Evolutionary conservation across 148 eudicot species (phyloP).

Genomic region (Amaranthus cruentus): DNA sequence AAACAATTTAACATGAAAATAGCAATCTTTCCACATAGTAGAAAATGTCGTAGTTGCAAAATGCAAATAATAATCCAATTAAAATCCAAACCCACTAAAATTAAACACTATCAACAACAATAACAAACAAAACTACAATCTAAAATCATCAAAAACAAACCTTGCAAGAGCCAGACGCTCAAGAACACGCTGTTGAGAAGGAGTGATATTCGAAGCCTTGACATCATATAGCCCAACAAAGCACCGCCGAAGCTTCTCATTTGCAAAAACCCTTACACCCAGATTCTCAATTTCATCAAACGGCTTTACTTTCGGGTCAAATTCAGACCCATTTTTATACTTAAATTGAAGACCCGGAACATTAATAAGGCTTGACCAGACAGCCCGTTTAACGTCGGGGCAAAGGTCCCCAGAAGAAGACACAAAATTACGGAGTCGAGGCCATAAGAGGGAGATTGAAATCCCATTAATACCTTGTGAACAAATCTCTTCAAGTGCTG

Average conservation of each 20-base stretch:
- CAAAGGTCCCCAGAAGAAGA: conserved; percentile 43
- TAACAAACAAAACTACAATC: neutral
- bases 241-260: conserved; percentile 47
- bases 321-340: conserved; percentile 16
- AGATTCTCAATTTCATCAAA: conserved; percentile 55
- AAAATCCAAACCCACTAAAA: too few species aligned
- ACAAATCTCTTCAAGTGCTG: conserved; percentile 72
- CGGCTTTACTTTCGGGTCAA: conserved; percentile 24
- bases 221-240: conserved; percentile 69
- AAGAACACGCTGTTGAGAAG: conserved; percentile 47
- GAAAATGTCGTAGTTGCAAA: too few species aligned
- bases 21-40: too few species aligned
- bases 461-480: conserved; percentile 48
- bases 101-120: too few species aligned
- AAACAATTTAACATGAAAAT: too few species aligned
- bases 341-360: conserved; percentile 54
- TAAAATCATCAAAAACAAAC: conserved; percentile 30
- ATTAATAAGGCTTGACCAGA: conserved; percentile 52
- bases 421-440: conserved; percentile 42
- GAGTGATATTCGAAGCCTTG: conserved; percentile 42
- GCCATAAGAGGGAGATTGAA: conserved; percentile 48
- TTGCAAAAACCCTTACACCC: conserved; percentile 54
- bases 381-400: conserved; percentile 52
- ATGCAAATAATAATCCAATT: too few species aligned
- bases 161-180: conserved; percentile 78